phyloP scores from a whole-genome alignment of 257 asterid genomes.

The Solanum bukasovii region DNA sequence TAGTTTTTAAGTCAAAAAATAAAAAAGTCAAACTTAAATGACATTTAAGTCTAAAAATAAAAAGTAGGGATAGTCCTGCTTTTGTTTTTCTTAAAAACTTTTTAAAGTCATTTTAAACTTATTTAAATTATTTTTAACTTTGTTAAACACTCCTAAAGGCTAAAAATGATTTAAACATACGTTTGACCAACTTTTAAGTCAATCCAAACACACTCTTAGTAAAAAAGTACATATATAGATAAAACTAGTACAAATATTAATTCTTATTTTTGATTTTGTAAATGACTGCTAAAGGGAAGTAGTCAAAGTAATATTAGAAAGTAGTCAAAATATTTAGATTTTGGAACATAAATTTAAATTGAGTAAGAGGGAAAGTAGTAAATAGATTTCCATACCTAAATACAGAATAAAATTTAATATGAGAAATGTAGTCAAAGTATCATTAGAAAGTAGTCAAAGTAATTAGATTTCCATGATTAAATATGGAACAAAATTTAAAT shows the following conservation, averaged over 20 bases:
- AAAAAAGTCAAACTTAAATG: too few species aligned
- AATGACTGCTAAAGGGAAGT: neutral
- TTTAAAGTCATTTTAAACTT: neutral
- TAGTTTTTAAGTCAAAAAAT: too few species aligned
- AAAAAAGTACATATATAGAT: neutral
- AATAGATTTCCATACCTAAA: neutral
- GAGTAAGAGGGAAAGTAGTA: neutral
- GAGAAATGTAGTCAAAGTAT: neutral
- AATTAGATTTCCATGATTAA: neutral
- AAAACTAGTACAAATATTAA: neutral
- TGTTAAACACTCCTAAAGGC: neutral
- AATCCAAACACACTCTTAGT: too few species aligned
- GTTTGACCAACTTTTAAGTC: neutral
- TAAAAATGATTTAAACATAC: too few species aligned
- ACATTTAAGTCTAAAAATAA: too few species aligned
- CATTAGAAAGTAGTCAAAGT: too few species aligned
- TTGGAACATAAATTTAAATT: neutral
- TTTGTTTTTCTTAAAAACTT: neutral
- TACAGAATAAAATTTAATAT: too few species aligned
- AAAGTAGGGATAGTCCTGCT: neutral
- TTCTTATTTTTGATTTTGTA: neutral
- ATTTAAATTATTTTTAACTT: too few species aligned
- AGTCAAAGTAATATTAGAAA: neutral
- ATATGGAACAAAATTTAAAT: neutral
- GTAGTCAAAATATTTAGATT: neutral